A percentile compares a stretch with the other conserved stretches of the same genome.
Evolutionary conservation across 2,329 filamentous ascomycete species (phyloP).

Genomic region (Sclerotinia minor): DNA sequence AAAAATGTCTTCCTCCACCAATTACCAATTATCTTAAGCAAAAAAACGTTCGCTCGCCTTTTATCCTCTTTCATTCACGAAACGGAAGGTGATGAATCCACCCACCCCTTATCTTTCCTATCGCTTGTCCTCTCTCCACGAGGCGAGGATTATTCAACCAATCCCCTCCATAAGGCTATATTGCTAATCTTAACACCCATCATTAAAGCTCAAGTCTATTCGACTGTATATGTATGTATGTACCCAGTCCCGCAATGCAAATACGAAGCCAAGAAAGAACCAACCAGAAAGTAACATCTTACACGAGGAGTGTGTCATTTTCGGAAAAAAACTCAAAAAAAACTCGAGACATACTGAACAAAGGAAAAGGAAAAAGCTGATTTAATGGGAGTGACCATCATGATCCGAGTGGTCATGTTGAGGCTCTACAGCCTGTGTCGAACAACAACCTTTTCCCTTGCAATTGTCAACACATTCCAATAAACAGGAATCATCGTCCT

Average conservation of each 20-base stretch:
- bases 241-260: background rate
- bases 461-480: constrained; percentile 42
- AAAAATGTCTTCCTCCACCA: background rate
- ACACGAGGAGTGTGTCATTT: background rate
- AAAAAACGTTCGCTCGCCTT: background rate
- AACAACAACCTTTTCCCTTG: constrained; percentile 41
- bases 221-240: background rate
- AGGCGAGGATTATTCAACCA: background rate
- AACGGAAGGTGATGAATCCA: background rate
- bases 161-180: background rate
- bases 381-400: constrained; percentile 39
- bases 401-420: constrained; percentile 38
- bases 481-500: constrained; percentile 38
- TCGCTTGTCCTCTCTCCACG: background rate
- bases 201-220: constrained; percentile 9
- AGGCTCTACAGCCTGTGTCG: constrained; percentile 31
- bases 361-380: background rate
- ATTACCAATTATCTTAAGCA: background rate
- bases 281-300: background rate
- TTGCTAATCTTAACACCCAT: constrained; percentile 4
- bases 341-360: background rate
- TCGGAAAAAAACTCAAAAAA: too few relatives aligned
- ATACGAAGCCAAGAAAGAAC: constrained; percentile 4
- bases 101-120: background rate
- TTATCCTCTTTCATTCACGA: background rate